Evolutionary conservation across 805 yeast genomes (phyloP), one percentile per base, ranked within the genome.

Genomic region (Myxozyma sirexii): DNA sequence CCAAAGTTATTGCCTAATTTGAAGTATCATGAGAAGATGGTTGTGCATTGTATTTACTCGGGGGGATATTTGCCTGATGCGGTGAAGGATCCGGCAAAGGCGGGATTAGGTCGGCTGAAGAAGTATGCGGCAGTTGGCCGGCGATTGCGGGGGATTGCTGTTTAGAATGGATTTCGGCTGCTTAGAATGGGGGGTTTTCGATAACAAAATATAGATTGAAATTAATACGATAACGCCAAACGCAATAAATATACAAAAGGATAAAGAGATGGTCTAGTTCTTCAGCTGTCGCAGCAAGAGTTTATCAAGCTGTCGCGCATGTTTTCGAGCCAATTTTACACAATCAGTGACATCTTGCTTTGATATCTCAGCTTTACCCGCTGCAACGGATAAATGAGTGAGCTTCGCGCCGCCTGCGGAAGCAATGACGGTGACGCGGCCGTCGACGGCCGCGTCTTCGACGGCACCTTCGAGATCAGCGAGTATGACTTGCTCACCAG

Each of bases 1-100:
- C 99, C 99, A 0, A 94, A 94, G 73, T 77, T 93, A 59, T 77
- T 93, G 62, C 85, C 94, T 0, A 86, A 87, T 44, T 76, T 94
- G 51, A 83, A 84, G 67, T 91, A 90, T 70, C 88, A 88, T 65
- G 83, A 82, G 17, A 83, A 82, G 59, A 90, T 93, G 96, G 82
- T 85, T 60, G 82, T 93, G 2, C 96, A 89, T 71, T 89, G 96
- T 76, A 91, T 93, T 44, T 80, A 83, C 76, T 87, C 92, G 3
- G 77, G 79, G 8, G 64, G 56, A 10, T 57, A 50, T 53, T 43
- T 69, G 52, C 70, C 70, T 23, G 54, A 52, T 19, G 24, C 57
- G 29, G 35, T 21, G 19, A 15, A 27, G 23, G 54, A 49, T 29
- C 17, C 29, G 21, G 35, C 39, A 19, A 47, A 44, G 45, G 44